phyloP scores from a whole-genome alignment of 2,329 filamentous ascomycete species.

The Colletotrichum gloeosporioides region DNA sequence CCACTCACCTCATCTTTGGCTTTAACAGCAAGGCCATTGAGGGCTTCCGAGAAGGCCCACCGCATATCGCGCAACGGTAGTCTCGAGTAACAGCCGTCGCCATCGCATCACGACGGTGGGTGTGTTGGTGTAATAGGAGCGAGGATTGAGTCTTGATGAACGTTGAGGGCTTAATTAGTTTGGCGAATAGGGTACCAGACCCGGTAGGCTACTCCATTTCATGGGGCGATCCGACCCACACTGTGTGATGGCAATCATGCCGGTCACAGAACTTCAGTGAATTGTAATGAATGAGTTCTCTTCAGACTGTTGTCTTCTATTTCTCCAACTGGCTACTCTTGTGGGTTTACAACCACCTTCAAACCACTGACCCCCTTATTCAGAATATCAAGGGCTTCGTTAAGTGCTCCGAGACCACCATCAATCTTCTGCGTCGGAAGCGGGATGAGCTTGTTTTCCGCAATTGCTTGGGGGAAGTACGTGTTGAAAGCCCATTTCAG shows the following conservation, averaged over 20 bases:
- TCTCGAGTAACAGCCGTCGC: neutral
- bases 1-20: neutral
- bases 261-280: neutral
- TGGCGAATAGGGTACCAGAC: neutral
- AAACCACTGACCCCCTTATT: neutral
- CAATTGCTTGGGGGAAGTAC: neutral
- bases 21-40: neutral
- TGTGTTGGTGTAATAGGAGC: neutral
- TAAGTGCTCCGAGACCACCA: neutral
- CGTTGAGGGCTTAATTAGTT: neutral
- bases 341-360: slow-evolving; percentile 1
- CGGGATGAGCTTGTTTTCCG: neutral
- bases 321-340: neutral
- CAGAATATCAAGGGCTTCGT: neutral
- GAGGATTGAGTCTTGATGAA: neutral
- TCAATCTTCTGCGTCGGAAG: neutral
- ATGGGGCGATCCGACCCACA: neutral
- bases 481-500: neutral
- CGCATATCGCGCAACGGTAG: neutral
- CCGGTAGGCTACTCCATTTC: too few species aligned
- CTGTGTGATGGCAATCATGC: neutral
- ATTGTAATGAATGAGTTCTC: neutral
- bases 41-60: neutral
- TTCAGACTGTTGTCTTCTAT: neutral
- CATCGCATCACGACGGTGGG: neutral